These are phyloP conservation scores for Sphagnum fallax DNA, from an alignment of 228 moss, liverwort and hornwort genomes.

Conservation along the genomic window DNA sequence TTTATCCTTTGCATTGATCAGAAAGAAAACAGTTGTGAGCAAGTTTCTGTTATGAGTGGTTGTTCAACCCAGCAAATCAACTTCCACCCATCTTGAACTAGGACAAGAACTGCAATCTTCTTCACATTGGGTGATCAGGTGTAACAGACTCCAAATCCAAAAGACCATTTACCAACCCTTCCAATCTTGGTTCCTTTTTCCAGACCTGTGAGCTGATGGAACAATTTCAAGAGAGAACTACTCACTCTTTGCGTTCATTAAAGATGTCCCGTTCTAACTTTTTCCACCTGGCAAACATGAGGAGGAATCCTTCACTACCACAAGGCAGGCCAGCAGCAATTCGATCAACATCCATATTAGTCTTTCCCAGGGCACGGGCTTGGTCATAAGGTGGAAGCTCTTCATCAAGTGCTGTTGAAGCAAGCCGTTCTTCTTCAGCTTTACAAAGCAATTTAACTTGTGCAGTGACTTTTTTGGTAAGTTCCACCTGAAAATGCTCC, in stretches of 20 bases:
- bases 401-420: slow-evolving; percentile 65
- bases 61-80: too few species aligned
- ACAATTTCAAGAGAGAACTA: not conserved
- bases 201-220: too few species aligned
- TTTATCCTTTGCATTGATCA: too few species aligned
- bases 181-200: too few species aligned
- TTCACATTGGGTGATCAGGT: too few species aligned
- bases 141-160: too few species aligned
- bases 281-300: slow-evolving; percentile 99
- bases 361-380: slow-evolving; percentile 96
- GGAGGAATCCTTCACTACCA: slow-evolving; percentile 98
- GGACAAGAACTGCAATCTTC: too few species aligned
- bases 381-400: slow-evolving; percentile 97
- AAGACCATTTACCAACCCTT: too few species aligned
- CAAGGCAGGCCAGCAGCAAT: slow-evolving; percentile 96
- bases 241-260: slow-evolving; percentile 96
- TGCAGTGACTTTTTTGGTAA: slow-evolving; percentile 75
- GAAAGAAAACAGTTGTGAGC: too few species aligned
- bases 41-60: too few species aligned
- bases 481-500: slow-evolving; percentile 43
- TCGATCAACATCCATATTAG: slow-evolving; percentile 98
- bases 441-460: slow-evolving; percentile 95
- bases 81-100: too few species aligned
- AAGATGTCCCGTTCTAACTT: slow-evolving; percentile 93
- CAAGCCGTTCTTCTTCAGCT: slow-evolving; percentile 89